Evolutionary conservation across 495 filamentous ascomycete species (phyloP), one percentile per base, ranked within the genome.

Genomic region (Viridothelium virens): DNA sequence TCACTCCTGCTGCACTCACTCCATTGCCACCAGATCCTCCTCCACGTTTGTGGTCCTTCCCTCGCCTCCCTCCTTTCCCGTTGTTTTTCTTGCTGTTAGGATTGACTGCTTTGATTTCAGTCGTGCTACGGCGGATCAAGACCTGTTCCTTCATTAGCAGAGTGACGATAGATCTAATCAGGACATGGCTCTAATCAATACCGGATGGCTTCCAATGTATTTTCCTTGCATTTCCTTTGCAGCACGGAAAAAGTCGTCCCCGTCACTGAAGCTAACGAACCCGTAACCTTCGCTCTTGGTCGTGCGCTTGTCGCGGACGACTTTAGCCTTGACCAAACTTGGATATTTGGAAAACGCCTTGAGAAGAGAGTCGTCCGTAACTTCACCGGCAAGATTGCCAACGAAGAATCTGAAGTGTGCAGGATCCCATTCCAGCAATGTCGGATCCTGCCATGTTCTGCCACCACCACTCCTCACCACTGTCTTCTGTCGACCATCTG

Each of bases 151-250:
- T 59, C 18, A 36, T 59, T 14, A 59, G 53, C 14, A 59, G 9
- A 36, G 7, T 3, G 3, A 7, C 18, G 33, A 10, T 59, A 9
- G 25, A 10, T 2, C 7, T 34, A 3, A 10, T 0, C 14, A 14
- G 36, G 37, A 56, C 14, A 16, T 39, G 33, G 1, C 18, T 53
- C 11, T 10, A 14, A 31, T 48, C n/a, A 47, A 44, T 47, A 65
- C 63, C 1, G 94, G 94, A 77, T 97, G 94, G 72, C 91, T 96
- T 47, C 95, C 94, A 75, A 98, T 97, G 74, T 98, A 98, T 80
- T 98, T 97, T 59, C 92, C 92, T 75, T 97, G 87, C 95, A 98
- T 98, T 77, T 97, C 95, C 78, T 92, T 88, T 68, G 90, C 93
- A 0, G 94, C 92, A 64, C 86, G 82, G 81, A 97, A 97, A 77